Base-by-base conservation (phyloP, 805 yeast genomes). In the Brettanomyces sp. region DNA sequence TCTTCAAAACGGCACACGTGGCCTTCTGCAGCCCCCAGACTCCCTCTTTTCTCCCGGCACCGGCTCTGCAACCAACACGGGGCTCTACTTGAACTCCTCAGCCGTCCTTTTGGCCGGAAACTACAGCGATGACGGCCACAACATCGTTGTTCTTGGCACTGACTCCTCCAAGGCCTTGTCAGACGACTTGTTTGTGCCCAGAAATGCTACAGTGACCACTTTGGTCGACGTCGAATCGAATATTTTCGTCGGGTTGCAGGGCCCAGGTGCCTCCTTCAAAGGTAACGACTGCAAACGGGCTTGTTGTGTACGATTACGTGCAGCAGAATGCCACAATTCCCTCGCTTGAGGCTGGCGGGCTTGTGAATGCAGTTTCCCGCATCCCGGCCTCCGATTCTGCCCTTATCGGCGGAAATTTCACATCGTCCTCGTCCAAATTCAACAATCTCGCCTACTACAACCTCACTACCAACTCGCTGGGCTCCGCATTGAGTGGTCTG, bases 401-500 rank as follows among this genome's bases (percentile, higher is more conserved):
- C 25, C 68, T 81, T 30, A 85, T 85, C 11, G 95, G 85, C 36
- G 96, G 97, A 23, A 69, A 74, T 39, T 88, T 85, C 58, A 73
- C 70, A 18, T 18, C 18, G 2, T 18, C 18, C 18, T 18, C 18
- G 18, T 21, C 59, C 68, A 48, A 50, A 4, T 89, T 96, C 62
- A 60, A 68, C 2, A 73, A 77, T 1, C 62, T 90, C 35, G 89
- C 96, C 59, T 64, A 82, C 34, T 86, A 76, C 58, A 81, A 82
- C 54, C 60, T 79, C 49, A 57, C 63, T 14, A 37, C 11, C 30
- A 37, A 37, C 23, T 36, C 41, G 28, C 18, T 43, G 4, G 12
- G 11, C 3, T 23, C 51, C 3, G 43, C 35, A 4, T 39, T 49
- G 12, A 65, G 80, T 21, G 82, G 95, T 85, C 62, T 64, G 6